phyloP scores from a whole-genome alignment of 2,329 filamentous ascomycete species.

The Thermoascus crustaceus region DNA sequence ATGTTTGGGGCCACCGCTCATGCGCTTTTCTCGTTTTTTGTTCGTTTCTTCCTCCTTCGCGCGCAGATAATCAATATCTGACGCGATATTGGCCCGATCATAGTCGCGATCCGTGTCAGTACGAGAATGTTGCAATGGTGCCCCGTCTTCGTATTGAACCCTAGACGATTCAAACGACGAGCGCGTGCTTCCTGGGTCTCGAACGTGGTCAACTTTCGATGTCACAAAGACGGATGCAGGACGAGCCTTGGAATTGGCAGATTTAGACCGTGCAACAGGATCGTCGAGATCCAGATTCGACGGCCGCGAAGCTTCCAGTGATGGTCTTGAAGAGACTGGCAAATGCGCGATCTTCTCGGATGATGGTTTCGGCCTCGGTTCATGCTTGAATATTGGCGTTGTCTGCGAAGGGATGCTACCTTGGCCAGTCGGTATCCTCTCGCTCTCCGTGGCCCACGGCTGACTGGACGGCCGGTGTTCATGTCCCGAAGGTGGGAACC shows the following conservation, averaged over 20 bases:
- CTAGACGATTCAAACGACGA: slow-evolving; percentile 28
- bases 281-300: slow-evolving; percentile 54
- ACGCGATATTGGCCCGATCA: slow-evolving; percentile 54
- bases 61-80: slow-evolving; percentile 75
- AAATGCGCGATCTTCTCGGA: slow-evolving; percentile 46
- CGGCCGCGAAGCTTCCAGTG: slow-evolving; percentile 63
- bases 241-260: slow-evolving; percentile 58
- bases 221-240: slow-evolving; percentile 79
- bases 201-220: slow-evolving; percentile 72
- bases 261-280: slow-evolving; percentile 50
- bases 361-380: slow-evolving; percentile 44
- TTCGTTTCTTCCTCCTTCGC: slow-evolving; percentile 61
- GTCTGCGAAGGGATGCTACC: slow-evolving; percentile 26
- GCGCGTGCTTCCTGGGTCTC: slow-evolving; percentile 60
- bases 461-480: slow-evolving; percentile 43
- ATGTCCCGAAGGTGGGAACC: slow-evolving; percentile 41
- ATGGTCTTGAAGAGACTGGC: slow-evolving; percentile 55
- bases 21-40: slow-evolving; percentile 47
- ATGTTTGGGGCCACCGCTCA: slow-evolving; percentile 52
- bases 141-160: slow-evolving; percentile 28
- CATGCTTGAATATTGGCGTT: slow-evolving; percentile 27
- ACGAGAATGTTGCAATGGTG: slow-evolving; percentile 24
- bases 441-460: slow-evolving; percentile 31
- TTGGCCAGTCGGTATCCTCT: slow-evolving; percentile 13
- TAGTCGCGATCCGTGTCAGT: slow-evolving; percentile 27